A percentile compares a stretch with the other conserved stretches of the same genome.
phyloP scores from a whole-genome alignment of 495 filamentous ascomycete species.

The Neurospora tetraspora region DNA sequence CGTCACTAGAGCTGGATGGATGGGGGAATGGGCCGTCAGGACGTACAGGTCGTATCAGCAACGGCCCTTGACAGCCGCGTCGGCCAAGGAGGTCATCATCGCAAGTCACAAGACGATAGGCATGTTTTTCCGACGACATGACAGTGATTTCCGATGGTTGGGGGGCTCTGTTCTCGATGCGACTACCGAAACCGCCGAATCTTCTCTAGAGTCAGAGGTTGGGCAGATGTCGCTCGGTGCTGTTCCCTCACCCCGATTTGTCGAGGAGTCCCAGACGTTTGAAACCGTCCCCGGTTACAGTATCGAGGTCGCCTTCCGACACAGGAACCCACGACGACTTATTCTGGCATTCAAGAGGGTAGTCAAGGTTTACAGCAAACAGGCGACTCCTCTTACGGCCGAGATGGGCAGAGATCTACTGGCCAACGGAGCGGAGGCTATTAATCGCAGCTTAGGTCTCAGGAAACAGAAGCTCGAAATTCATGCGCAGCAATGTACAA shows the following conservation, averaged over 20 bases:
- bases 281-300: constrained; percentile 34
- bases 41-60: constrained; percentile 36
- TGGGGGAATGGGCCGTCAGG: constrained; percentile 33
- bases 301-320: constrained; percentile 31
- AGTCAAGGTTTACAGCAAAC: constrained; percentile 27
- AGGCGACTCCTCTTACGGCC: constrained; percentile 30
- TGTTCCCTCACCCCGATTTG: constrained; percentile 31
- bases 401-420: constrained; percentile 30
- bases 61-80: constrained; percentile 28
- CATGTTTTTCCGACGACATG: constrained; percentile 35
- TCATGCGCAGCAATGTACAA: constrained; percentile 15
- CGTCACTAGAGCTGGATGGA: constrained; percentile 23
- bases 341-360: constrained; percentile 17
- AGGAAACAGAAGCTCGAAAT: constrained; percentile 25
- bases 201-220: constrained; percentile 20
- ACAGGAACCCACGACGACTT: constrained; percentile 24
- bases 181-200: constrained; percentile 16
- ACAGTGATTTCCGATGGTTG: constrained; percentile 33
- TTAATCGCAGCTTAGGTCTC: constrained; percentile 25
- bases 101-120: constrained; percentile 35
- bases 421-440: constrained; percentile 24
- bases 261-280: constrained; percentile 31
- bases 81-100: constrained; percentile 31
- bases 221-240: constrained; percentile 27
- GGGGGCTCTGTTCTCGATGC: constrained; percentile 27